These are phyloP conservation scores for Eimeria tenella DNA, from an alignment of 169 alveolate species.

Conservation along the genomic window DNA sequence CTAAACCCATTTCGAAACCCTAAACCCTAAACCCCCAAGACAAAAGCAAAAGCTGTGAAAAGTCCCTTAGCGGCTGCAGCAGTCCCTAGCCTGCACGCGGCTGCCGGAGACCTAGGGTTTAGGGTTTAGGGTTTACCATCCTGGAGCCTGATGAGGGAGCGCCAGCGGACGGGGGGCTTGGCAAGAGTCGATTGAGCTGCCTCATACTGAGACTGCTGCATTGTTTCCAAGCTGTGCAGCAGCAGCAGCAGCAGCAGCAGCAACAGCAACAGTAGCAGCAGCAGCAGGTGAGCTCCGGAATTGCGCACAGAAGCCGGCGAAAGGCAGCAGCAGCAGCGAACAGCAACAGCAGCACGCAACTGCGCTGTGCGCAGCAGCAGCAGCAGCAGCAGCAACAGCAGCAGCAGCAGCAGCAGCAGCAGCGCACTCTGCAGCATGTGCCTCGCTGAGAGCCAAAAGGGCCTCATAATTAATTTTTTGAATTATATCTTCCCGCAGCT, in stretches of 20 bases:
- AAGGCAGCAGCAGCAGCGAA: too few relatives aligned
- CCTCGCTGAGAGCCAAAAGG: constrained; percentile 20
- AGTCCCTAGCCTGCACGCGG: too few relatives aligned
- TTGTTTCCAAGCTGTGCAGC: background rate
- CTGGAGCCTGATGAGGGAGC: constrained; percentile 18
- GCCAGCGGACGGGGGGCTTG: constrained; percentile 23
- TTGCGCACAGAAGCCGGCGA: too few relatives aligned
- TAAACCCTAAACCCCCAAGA: too few relatives aligned
- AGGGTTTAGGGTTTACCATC: constrained; percentile 48
- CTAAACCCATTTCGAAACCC: too few relatives aligned
- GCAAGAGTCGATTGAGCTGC: background rate
- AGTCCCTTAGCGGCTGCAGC: too few relatives aligned
- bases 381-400: constrained; percentile 48
- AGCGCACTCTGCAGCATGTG: constrained; percentile 24
- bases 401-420: constrained; percentile 60
- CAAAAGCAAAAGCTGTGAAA: background rate
- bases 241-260: constrained; percentile 26
- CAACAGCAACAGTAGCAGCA: background rate
- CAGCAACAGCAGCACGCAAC: background rate
- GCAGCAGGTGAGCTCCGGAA: too few relatives aligned
- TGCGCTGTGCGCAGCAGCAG: background rate
- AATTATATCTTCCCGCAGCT: background rate
- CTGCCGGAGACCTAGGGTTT: constrained; percentile 3
- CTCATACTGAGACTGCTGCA: background rate
- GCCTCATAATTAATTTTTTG: background rate